These are phyloP conservation scores for Melaleuca alternifolia DNA, from an alignment of 345 rosid species.

Conservation along the genomic window DNA sequence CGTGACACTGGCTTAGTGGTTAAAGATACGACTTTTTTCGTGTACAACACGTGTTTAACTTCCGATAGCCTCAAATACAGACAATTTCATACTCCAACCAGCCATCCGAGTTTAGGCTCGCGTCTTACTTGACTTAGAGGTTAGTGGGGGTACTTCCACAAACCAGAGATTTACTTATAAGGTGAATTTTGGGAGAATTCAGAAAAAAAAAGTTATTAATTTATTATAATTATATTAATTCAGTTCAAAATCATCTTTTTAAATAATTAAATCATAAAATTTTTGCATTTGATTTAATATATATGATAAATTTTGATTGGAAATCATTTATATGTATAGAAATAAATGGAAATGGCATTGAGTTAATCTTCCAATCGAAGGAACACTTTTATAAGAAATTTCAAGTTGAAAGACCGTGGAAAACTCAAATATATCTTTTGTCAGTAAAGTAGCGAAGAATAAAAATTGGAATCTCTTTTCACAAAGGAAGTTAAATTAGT, in stretches of 20 bases:
- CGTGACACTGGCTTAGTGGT: no score
- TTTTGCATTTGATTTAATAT: no score
- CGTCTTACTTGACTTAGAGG: neutral
- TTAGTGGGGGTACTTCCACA: no score
- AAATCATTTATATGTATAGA: neutral
- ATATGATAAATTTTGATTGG: no score
- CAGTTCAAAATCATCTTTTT: no score
- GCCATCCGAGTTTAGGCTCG: neutral
- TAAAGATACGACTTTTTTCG: neutral
- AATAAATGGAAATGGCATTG: neutral
- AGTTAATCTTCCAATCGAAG: neutral
- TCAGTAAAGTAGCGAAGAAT: neutral
- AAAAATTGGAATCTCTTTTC: neutral
- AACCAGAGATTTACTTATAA: no score
- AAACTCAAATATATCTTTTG: neutral
- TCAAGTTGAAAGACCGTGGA: accelerated
- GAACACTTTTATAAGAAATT: neutral
- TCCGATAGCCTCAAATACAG: neutral
- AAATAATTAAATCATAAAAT: no score
- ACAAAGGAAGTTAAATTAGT: neutral
- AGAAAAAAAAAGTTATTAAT: no score
- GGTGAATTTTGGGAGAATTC: no score
- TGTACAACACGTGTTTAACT: neutral
- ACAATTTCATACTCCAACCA: neutral
- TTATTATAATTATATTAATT: no score